Conservation (phyloP, 768 basidiomycete genomes). For the Leucocoprinus birnbaumii region DNA sequence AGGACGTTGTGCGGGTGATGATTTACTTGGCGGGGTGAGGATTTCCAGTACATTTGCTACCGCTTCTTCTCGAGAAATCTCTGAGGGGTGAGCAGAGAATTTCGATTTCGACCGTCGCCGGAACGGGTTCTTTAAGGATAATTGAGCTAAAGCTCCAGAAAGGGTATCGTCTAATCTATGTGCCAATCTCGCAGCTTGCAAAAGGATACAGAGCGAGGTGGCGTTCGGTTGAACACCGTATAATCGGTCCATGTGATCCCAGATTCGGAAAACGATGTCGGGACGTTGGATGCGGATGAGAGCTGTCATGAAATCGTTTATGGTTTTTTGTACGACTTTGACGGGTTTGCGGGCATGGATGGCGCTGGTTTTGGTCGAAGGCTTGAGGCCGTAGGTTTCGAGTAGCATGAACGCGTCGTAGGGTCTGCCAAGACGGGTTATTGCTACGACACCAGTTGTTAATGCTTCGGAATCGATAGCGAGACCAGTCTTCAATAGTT, state of each 20-base stretch:
- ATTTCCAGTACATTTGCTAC: slow-evolving; percentile 22
- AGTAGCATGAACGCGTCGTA: slow-evolving; percentile 50
- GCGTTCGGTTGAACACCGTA: slow-evolving; percentile 58
- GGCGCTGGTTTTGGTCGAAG: not conserved
- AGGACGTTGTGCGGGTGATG: not conserved
- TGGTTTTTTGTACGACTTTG: slow-evolving; percentile 15
- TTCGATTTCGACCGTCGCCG: slow-evolving; percentile 12
- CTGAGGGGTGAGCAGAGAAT: not conserved
- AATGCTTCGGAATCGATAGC: slow-evolving; percentile 46
- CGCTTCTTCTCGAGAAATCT: slow-evolving; percentile 22
- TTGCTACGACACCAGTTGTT: slow-evolving; percentile 45
- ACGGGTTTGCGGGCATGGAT: slow-evolving; percentile 8
- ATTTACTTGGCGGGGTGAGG: not conserved
- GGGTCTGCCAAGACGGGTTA: slow-evolving; percentile 40
- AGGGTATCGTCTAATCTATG: slow-evolving; percentile 49
- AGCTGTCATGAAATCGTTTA: slow-evolving; percentile 24
- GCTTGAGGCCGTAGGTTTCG: slow-evolving; percentile 29
- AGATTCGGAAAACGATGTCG: slow-evolving; percentile 61
- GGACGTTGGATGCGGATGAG: slow-evolving; percentile 54
- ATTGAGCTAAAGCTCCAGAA: slow-evolving; percentile 44
- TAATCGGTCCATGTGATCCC: slow-evolving; percentile 60
- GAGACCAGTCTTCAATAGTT: slow-evolving; percentile 30
- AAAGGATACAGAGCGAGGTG: slow-evolving; percentile 54
- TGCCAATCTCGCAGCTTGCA: slow-evolving; percentile 57
- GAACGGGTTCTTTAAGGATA: slow-evolving; percentile 36